A percentile compares a stretch with the other conserved stretches of the same genome.
These are phyloP conservation scores for Ogataea neopini DNA, from an alignment of 805 yeast genomes.

Conservation along the genomic window DNA sequence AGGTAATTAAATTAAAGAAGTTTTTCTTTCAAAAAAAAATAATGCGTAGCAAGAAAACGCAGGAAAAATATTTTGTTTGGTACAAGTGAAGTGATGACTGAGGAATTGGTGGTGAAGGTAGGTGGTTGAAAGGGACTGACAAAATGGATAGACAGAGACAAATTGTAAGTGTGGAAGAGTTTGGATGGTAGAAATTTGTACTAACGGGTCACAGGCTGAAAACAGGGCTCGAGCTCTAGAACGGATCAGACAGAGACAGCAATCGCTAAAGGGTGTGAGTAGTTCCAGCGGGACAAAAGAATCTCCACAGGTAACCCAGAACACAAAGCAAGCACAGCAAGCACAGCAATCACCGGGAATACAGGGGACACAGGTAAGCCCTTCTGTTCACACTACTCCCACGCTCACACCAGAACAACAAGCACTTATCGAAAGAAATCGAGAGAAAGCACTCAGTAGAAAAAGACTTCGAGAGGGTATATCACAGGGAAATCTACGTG, in stretches of 20 bases:
- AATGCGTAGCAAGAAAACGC: conserved; percentile 2
- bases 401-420: conserved; percentile 43
- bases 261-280: conserved; percentile 11
- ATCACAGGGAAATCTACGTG: conserved; percentile 17
- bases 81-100: too few species aligned
- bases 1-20: not conserved
- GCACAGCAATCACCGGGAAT: too few species aligned
- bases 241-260: conserved; percentile 49
- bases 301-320: too few species aligned
- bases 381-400: too few species aligned
- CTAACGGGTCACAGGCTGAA: conserved; percentile 47
- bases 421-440: conserved; percentile 50
- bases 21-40: conserved; percentile 1
- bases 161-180: conserved; percentile 27
- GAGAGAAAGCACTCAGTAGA: conserved; percentile 52
- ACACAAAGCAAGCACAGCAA: too few species aligned
- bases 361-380: too few species aligned
- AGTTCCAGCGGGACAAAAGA: too few species aligned
- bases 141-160: conserved; percentile 27
- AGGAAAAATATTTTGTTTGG: not conserved
- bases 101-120: too few species aligned
- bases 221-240: conserved; percentile 65
- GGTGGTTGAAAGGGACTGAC: not conserved
- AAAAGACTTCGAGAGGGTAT: conserved; percentile 16
- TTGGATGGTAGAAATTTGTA: not conserved